phyloP scores from a whole-genome alignment of 2,329 filamentous ascomycete species.

The Pseudocercospora musae region DNA sequence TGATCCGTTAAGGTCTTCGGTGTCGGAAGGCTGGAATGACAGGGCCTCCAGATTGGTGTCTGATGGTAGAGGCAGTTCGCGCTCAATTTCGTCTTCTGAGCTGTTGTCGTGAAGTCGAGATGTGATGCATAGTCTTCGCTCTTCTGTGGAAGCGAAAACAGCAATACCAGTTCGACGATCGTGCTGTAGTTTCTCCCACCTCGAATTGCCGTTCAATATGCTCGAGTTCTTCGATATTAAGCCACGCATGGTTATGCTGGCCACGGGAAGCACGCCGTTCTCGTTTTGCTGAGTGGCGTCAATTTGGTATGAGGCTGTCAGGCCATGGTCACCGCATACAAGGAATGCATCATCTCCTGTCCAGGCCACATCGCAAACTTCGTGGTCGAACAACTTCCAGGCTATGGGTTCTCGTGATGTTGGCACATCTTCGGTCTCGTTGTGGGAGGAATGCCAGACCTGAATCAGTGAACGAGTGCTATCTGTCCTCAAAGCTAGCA shows the following conservation, averaged over 20 bases:
- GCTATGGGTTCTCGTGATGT: constrained; percentile 37
- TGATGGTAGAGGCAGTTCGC: constrained; percentile 14
- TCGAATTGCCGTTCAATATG: constrained; percentile 12
- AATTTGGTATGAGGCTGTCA: constrained; percentile 23
- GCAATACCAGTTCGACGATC: constrained; percentile 34
- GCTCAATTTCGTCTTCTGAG: not conserved
- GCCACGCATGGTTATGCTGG: constrained; percentile 18
- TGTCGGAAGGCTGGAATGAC: constrained; percentile 38
- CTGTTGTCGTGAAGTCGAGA: constrained; percentile 23
- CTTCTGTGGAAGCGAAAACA: constrained; percentile 33
- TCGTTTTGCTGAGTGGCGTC: constrained; percentile 16
- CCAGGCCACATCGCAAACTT: constrained; percentile 46
- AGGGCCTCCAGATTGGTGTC: constrained; percentile 36
- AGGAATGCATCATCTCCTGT: constrained; percentile 43
- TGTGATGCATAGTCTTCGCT: constrained; percentile 37
- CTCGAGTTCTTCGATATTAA: constrained; percentile 18
- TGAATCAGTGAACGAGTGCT: constrained; percentile 33
- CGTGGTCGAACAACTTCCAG: constrained; percentile 42
- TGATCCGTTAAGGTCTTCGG: constrained; percentile 1
- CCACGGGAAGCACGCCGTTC: constrained; percentile 2
- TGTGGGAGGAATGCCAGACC: constrained; percentile 24
- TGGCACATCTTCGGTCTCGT: constrained; percentile 5
- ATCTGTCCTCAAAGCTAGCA: constrained; percentile 32
- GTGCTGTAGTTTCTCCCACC: constrained; percentile 36
- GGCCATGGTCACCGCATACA: constrained; percentile 41